Evolutionary conservation across 2,329 filamentous ascomycete genomes (phyloP).

Genomic region (Sphaerulina vaccinii): DNA sequence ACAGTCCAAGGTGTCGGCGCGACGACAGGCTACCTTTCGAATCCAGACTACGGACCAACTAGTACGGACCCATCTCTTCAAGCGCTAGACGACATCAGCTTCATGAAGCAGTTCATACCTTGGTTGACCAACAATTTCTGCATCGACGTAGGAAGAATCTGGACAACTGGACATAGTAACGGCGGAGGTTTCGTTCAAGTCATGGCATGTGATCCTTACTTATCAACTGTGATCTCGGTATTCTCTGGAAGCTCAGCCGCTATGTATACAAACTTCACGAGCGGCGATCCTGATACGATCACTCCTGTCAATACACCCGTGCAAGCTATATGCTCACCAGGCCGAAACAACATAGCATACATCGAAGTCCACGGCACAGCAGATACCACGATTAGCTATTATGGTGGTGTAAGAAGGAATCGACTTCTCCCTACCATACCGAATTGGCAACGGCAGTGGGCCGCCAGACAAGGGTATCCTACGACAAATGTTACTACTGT

Average conservation of each 20-base stretch:
- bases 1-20: constrained; percentile 38
- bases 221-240: constrained; percentile 46
- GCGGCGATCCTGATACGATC: constrained; percentile 26
- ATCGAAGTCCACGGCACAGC: constrained; percentile 46
- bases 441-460: constrained; percentile 39
- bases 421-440: constrained; percentile 23
- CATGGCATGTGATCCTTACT: constrained; percentile 47
- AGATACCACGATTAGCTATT: constrained; percentile 43
- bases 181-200: constrained; percentile 51
- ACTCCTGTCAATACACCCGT: constrained; percentile 28
- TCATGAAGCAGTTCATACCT: constrained; percentile 44
- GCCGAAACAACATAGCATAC: constrained; percentile 36
- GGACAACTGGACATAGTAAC: constrained; percentile 53
- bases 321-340: constrained; percentile 25
- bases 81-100: constrained; percentile 42
- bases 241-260: constrained; percentile 51
- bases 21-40: constrained; percentile 18
- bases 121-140: constrained; percentile 45
- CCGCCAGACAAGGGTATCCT: constrained; percentile 35
- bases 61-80: background rate
- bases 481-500: constrained; percentile 32
- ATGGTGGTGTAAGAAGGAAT: constrained; percentile 29
- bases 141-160: constrained; percentile 46
- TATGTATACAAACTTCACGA: constrained; percentile 41
- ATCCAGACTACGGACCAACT: constrained; percentile 19